Evolutionary conservation across 1,284 basidiomycete species (phyloP), one percentile per base, ranked within the genome.

Genomic region (Fomitopsis palustris): DNA sequence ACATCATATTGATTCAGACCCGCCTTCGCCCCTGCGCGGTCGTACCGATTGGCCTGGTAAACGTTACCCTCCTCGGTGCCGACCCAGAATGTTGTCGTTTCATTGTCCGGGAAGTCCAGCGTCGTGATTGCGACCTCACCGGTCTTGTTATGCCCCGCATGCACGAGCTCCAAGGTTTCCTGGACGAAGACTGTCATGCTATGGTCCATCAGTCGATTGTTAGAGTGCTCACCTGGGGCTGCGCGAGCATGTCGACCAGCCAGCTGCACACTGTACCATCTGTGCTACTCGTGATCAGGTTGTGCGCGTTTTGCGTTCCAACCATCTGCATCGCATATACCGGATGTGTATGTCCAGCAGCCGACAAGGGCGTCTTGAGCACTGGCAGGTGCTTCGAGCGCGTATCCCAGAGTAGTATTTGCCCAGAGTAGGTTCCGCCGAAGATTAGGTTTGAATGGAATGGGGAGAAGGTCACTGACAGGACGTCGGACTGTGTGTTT

Each of bases 361-460:
- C 93, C 6, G 94, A 96, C 47, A 99, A 77, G 0, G 97, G 97
- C 4, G 96, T 97, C 77, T 98, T 99, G 61, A 98, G 81, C 1
- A 98, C 94, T 0, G 97, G 96, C 5, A 98, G 78, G 69, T 96
- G 93, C 67, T 96, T 95, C 0, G 95, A 93, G 49, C 96, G 86
- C n/a, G 96, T 98, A 72, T 99, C 96, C 97, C 97, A 99, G 1
- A 99, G 82, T 39, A 99, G 77, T 58, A 99, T 96, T 77, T 99
- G 97, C 8, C 97, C 97, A 29, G 95, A 96, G 72, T 99, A 98
- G 12, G 96, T 98, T 12, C 97, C 97, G 55, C 97, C 97, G 65
- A 98, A 96, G 43, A 99, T 85, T 8, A 99, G 85, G 66, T 97
- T 98, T 0, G 97, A 93, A 73, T 99, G 96, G 76, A 98, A 99